Percentiles rank a stretch among this genome's conserved stretches.
These are phyloP conservation scores for Cordyceps tenuipes DNA, from an alignment of 2,329 filamentous ascomycete species.

Conservation along the genomic window DNA sequence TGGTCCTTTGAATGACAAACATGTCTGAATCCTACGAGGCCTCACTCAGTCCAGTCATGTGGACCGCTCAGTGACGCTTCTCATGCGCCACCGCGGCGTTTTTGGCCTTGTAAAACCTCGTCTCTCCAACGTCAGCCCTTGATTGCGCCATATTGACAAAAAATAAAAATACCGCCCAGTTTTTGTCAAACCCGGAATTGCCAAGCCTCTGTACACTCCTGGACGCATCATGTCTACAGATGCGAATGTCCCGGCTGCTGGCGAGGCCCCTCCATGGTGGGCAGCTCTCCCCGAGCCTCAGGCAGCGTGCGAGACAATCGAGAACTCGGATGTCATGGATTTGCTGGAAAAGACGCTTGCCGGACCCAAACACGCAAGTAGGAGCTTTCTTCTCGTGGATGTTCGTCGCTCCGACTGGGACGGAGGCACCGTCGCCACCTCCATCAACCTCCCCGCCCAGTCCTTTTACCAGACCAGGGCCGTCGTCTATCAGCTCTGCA, in stretches of 20 bases:
- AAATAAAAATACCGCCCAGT: not conserved
- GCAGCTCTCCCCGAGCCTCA: slow-evolving; percentile 35
- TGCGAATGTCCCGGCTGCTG: slow-evolving; percentile 5
- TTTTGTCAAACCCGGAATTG: not conserved
- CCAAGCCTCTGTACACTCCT: too few species aligned
- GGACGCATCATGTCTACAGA: not conserved
- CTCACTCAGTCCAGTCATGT: too few species aligned
- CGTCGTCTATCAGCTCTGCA: slow-evolving; percentile 40
- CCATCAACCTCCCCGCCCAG: slow-evolving; percentile 50
- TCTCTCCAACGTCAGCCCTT: not conserved
- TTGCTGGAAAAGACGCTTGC: slow-evolving; percentile 31
- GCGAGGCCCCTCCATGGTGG: slow-evolving; percentile 28
- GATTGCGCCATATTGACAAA: not conserved
- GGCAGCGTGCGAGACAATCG: slow-evolving; percentile 29
- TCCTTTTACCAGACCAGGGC: slow-evolving; percentile 43
- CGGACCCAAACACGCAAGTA: slow-evolving; percentile 18
- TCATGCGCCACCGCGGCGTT: too few species aligned
- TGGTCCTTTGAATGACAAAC: too few species aligned
- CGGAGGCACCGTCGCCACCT: slow-evolving; percentile 51
- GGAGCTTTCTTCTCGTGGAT: slow-evolving; percentile 41
- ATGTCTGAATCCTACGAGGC: too few species aligned
- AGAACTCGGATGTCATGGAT: slow-evolving; percentile 30
- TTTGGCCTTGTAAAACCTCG: not conserved
- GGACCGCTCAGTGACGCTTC: too few species aligned
- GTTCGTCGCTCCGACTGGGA: slow-evolving; percentile 45